Base-by-base conservation (phyloP, 306 rosid species). In the Trichosanthes cucumerina region DNA sequence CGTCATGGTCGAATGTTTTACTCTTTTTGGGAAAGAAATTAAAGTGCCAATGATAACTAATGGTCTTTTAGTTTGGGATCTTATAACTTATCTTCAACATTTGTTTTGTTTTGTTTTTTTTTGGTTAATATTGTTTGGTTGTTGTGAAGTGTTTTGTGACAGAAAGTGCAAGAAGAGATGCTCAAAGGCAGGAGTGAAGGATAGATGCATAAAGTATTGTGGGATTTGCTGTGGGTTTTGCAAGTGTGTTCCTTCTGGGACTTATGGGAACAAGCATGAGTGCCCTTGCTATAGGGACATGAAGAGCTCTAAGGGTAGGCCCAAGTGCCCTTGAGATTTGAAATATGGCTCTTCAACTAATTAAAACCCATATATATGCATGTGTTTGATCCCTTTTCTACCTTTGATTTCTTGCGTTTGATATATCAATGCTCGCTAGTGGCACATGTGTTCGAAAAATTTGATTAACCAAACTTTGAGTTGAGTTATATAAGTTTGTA, bases 201-300 rank as follows among this genome's bases (percentile, higher is more conserved):
- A 90, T 63, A 81, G 97, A 75, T 90, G 97, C 83, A 6, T 88
- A 11, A 88, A 82, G 91, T 92, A 88, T 83, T 92, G 93, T 76
- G 89, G 83, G 77, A 82, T 90, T 43, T 92, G 97, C 86, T 88
- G 96, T 66, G 50, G 33, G 38, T 75, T 82, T 74, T 92, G 97
- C 87, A 89, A 87, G 69, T 90, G 97, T 73, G 97, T 92, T 75
- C 93, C 96, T 31, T 63, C 70, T 28, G 70, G 70, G 16, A 63
- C 70, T 63, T 63, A 63, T 63, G 70, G 70, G 36, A 58, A 58
- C 21, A 63, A 63, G 4, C 70, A 63, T 15, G 43, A 63, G 70
- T 63, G 43, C 23, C 69, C 69, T 62, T 62, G 69, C 12, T 62
- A 62, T 62, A 62, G 69, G 69, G 69, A 62, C 69, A 62, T 62